Evolutionary conservation across 495 filamentous ascomycete genomes (phyloP).

Genomic region (Darksidea phi): DNA sequence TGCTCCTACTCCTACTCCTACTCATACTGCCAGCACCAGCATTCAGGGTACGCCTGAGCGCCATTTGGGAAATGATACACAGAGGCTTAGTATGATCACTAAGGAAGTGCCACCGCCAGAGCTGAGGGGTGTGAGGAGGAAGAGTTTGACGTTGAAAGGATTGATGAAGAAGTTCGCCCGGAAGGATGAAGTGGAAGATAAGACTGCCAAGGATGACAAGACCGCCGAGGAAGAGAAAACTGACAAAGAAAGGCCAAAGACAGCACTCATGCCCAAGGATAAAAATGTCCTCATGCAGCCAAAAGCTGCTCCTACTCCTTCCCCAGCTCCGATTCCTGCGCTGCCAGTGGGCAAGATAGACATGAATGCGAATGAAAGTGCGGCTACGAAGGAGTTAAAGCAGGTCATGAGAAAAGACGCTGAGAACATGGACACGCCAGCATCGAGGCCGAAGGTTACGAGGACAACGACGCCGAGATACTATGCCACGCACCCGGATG

Average conservation of each 20-base stretch:
- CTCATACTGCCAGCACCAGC: background rate
- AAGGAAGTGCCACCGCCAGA: conserved; percentile 20
- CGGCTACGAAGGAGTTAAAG: background rate
- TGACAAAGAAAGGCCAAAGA: background rate
- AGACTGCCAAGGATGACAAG: background rate
- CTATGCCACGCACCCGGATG: too few species aligned
- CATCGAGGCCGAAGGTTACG: too few species aligned
- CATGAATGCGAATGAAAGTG: conserved; percentile 5
- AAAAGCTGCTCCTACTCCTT: background rate
- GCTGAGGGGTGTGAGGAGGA: conserved; percentile 5
- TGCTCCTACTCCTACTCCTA: background rate
- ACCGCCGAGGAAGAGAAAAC: background rate
- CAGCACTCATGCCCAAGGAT: conserved; percentile 21
- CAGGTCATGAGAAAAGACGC: background rate
- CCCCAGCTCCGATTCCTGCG: too few species aligned
- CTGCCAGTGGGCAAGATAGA: too few species aligned
- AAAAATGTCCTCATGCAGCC: conserved; percentile 16
- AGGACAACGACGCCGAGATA: too few species aligned
- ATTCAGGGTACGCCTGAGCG: background rate
- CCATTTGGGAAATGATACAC: background rate
- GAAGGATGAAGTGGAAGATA: conserved; percentile 3
- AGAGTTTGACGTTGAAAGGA: conserved; percentile 19
- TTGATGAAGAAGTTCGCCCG: conserved; percentile 20
- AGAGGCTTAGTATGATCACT: conserved; percentile 11
- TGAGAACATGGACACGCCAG: background rate